phyloP scores from a whole-genome alignment of 2,329 filamentous ascomycete genomes.

The Waltergamsia citrina region DNA sequence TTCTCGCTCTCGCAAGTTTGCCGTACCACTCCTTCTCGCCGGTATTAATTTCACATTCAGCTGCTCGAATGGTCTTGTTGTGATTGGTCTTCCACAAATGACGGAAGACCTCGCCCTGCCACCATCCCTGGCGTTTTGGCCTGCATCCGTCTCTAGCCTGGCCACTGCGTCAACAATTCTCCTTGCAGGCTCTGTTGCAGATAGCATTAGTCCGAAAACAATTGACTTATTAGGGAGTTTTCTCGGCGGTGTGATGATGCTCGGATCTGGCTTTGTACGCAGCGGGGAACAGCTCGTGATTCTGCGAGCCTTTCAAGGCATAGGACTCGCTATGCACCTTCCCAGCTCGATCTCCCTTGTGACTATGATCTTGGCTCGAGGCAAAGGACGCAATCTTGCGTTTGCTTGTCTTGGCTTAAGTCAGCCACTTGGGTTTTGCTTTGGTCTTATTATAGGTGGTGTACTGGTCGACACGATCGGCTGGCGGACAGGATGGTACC shows the following conservation, averaged over 20 bases:
- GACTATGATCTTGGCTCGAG: constrained; percentile 16
- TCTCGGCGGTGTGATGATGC: constrained; percentile 15
- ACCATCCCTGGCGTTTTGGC: constrained; percentile 26
- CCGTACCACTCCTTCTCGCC: constrained; percentile 8
- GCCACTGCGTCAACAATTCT: constrained; percentile 24
- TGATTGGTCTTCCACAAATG: constrained; percentile 30
- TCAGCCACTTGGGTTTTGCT: constrained; percentile 37
- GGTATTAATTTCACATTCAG: constrained; percentile 16
- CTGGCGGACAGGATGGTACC: constrained; percentile 38
- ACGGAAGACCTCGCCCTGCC: constrained; percentile 22
- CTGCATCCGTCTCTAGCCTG: constrained; percentile 23
- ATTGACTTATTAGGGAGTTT: constrained; percentile 24
- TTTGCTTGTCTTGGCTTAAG: constrained; percentile 34
- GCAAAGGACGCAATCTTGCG: constrained; percentile 25
- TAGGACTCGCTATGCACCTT: constrained; percentile 23
- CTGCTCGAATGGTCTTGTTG: constrained; percentile 21
- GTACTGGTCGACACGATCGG: constrained; percentile 34
- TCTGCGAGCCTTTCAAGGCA: constrained; percentile 29
- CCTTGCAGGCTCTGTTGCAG: constrained; percentile 26
- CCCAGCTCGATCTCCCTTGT: constrained; percentile 25
- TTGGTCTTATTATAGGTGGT: constrained; percentile 40
- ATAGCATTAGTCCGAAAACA: constrained; percentile 20
- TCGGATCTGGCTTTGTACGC: constrained; percentile 19
- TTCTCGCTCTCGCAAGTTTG: not conserved
- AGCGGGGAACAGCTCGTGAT: constrained; percentile 22